Conservation (phyloP, 2,329 filamentous ascomycete species). For the Stagonosporopsis rhizophila region DNA sequence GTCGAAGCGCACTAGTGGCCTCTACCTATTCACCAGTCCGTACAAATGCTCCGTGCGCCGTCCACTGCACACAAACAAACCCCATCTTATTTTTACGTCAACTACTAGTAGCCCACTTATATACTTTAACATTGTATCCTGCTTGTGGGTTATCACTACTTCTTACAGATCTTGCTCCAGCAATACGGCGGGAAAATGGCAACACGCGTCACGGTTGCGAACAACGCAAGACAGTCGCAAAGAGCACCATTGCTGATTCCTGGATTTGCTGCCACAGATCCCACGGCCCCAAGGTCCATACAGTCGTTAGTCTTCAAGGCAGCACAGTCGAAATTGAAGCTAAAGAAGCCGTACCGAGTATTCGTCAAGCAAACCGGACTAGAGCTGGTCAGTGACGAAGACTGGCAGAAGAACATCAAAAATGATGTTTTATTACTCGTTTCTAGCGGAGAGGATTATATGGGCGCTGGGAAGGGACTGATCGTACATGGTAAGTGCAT, state of each 20-base stretch:
- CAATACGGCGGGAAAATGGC: conserved; percentile 1
- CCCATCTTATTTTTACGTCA: neutral
- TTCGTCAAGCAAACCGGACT: conserved; percentile 36
- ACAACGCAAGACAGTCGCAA: conserved; percentile 41
- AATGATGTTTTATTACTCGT: conserved; percentile 41
- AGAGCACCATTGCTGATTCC: conserved; percentile 40
- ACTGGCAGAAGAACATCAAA: conserved; percentile 34
- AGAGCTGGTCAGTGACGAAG: conserved; percentile 36
- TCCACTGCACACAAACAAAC: neutral
- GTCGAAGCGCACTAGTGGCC: conserved; percentile 11
- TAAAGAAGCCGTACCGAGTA: conserved; percentile 39
- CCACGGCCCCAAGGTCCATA: conserved; percentile 27
- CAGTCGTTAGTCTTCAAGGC: conserved; percentile 37
- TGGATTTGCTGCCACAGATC: conserved; percentile 23
- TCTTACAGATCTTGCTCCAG: neutral
- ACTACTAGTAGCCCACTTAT: neutral
- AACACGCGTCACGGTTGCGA: conserved; percentile 41
- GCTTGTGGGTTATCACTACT: neutral
- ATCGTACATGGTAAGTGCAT: conserved; percentile 25
- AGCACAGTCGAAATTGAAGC: conserved; percentile 40
- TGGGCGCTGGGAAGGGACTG: conserved; percentile 35
- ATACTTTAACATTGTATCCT: neutral
- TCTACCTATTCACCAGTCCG: conserved; percentile 4
- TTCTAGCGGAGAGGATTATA: conserved; percentile 43
- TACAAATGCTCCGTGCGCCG: conserved; percentile 8